A percentile compares a stretch with the other conserved stretches of the same genome.
Conservation (phyloP, 495 filamentous ascomycete species). For the Trichocladium uniseriatum region DNA sequence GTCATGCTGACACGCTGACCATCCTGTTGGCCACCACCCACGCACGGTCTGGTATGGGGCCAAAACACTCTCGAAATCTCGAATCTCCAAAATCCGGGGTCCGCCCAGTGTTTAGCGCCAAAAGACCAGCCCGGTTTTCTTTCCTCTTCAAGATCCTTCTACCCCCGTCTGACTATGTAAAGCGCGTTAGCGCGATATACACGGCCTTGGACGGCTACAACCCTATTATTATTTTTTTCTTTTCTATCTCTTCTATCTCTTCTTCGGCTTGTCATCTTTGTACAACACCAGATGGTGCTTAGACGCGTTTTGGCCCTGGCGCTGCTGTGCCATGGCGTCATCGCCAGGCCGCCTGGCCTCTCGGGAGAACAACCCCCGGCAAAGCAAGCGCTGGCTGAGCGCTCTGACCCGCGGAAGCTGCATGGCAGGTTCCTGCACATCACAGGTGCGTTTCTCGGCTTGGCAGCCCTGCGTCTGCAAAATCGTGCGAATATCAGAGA, state of each 20-base stretch:
- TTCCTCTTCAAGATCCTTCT: not conserved
- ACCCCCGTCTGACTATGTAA: conserved; percentile 1
- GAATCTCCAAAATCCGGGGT: conserved; percentile 11
- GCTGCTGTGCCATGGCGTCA: conserved; percentile 31
- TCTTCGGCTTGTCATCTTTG: not conserved
- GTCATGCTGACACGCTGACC: conserved; percentile 12
- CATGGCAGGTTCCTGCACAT: conserved; percentile 89
- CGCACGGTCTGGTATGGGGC: not conserved
- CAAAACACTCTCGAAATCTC: conserved; percentile 1
- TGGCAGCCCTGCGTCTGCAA: not conserved
- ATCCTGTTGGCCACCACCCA: conserved; percentile 7
- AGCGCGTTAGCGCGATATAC: no score
- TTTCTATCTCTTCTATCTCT: not conserved
- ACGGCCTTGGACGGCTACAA: not conserved
- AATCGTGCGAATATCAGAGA: no score
- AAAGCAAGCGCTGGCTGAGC: no score
- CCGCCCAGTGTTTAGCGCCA: not conserved
- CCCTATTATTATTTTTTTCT: conserved; percentile 1
- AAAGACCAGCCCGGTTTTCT: conserved; percentile 2
- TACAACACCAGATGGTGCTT: conserved; percentile 13
- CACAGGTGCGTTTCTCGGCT: conserved; percentile 66
- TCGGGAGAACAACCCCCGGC: conserved; percentile 5
- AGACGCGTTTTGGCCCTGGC: conserved; percentile 17
- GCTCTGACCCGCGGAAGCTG: conserved; percentile 40
- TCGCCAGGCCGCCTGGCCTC: conserved; percentile 16